Evolutionary conservation across 495 filamentous ascomycete genomes (phyloP), one percentile per base, ranked within the genome.

Genomic region (Penicillium desertorum): DNA sequence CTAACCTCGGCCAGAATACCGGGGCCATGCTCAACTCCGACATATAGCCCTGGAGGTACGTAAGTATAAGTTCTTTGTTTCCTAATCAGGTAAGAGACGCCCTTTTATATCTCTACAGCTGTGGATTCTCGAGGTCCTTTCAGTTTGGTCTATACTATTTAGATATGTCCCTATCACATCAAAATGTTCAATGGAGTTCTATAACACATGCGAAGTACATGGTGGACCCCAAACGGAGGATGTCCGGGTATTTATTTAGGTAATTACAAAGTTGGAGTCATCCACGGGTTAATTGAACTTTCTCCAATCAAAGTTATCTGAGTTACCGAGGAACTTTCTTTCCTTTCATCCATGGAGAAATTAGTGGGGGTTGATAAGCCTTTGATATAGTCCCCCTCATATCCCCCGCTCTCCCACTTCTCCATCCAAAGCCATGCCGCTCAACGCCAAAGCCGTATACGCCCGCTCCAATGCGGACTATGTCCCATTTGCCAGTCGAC

Each of bases 401-500:
- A 39, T 39, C n/a, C 36, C 36, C 36, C 36, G 6, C 36, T 7
- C n/a, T 39, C 36, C 53, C 44, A 39, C 34, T 19, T 23, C 30
- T 29, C 17, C 43, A n/a, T 19, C 32, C 6, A 16, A 46, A 22
- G 37, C 14, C n/a, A 86, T 86, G 83, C 80, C 84, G 55, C 76
- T 86, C 51, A 83, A 82, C 65, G 69, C 80, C 19, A 78, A 72
- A 54, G 81, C 83, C 34, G 69, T 92, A 29, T 92, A 85, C 66
- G 82, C 87, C 45, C 78, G 83, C 53, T 68, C 75, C 32, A 79
- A 88, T 45, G 81, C 81, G 20, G 81, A 81, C 37, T 83, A 73
- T 29, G 76, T 82, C 57, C 81, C 85, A 43, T 96, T 91, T 70
- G 78, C 92, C 10, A 93, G 90, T 67, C 85, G 94, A 39, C 83